Percentiles rank a stretch among this genome's conserved stretches.
phyloP scores from a whole-genome alignment of 495 filamentous ascomycete genomes.

The Pyrenula massariospora region DNA sequence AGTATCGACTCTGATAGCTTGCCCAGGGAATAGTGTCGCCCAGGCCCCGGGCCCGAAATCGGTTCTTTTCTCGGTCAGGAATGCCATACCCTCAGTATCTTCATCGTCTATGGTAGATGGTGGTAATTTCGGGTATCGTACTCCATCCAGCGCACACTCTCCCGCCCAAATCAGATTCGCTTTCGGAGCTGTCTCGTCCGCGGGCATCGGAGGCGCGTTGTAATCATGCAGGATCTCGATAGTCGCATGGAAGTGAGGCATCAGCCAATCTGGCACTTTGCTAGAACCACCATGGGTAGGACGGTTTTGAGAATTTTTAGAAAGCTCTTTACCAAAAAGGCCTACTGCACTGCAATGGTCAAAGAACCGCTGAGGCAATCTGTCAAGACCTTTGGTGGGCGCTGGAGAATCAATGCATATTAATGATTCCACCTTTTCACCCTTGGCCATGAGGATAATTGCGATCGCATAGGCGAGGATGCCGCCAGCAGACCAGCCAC shows the following conservation, averaged over 20 bases:
- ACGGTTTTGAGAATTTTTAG: slow-evolving; percentile 24
- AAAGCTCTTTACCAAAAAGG: slow-evolving; percentile 24
- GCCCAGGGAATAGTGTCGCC: slow-evolving; percentile 13
- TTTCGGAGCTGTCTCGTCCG: slow-evolving; percentile 4
- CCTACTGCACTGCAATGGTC: slow-evolving; percentile 27
- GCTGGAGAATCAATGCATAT: slow-evolving; percentile 24
- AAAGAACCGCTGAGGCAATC: slow-evolving; percentile 17
- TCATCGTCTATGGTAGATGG: slow-evolving; percentile 5
- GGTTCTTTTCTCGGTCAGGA: slow-evolving; percentile 20
- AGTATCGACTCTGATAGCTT: slow-evolving; percentile 13
- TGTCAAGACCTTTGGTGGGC: slow-evolving; percentile 13
- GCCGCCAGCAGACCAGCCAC: slow-evolving; percentile 43
- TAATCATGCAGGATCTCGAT: slow-evolving; percentile 67
- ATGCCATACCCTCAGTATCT: slow-evolving; percentile 22
- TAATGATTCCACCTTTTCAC: slow-evolving; percentile 18
- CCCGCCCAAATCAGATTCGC: slow-evolving; percentile 19
- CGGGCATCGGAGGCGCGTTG: slow-evolving; percentile 31
- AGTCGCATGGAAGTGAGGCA: slow-evolving; percentile 72
- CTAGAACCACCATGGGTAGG: slow-evolving; percentile 18
- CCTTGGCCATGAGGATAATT: slow-evolving; percentile 14
- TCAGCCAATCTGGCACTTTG: slow-evolving; percentile 59
- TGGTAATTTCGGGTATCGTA: slow-evolving; percentile 10
- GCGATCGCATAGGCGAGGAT: slow-evolving; percentile 29
- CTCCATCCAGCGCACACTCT: slow-evolving; percentile 12
- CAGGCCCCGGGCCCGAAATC: slow-evolving; percentile 23